Base-by-base conservation (phyloP, 768 basidiomycete species). In the Botryobasidium botryosum region DNA sequence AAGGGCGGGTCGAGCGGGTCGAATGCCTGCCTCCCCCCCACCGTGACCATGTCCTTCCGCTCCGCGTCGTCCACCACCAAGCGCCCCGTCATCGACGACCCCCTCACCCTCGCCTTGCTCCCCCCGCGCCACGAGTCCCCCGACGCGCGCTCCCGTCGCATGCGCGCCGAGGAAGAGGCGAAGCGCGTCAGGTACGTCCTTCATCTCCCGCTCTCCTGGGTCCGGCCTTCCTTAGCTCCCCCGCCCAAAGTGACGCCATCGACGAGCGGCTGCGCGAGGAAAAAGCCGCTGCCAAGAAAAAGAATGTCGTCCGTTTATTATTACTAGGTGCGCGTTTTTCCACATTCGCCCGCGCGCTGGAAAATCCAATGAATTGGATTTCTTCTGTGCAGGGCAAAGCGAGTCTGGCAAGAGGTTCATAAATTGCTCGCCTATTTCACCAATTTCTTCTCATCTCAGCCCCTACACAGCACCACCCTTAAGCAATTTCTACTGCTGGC, bases 121-220 rank as follows among this genome's bases (percentile, higher is more conserved):
- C 72, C 71, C 0, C 1, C 72, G 3, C 56, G 60, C 2, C 66
- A 74, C 54, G 83, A 85, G 53, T 71, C 77, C 0, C 62, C 66
- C 1, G 69, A 71, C 21, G 68, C 75, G 49, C 70, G 70, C 33
- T 63, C 64, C 29, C 59, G 60, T 15, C 68, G 83, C 27, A 72
- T 80, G 53, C 61, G 58, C 13, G 37, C 23, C 12, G 37, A 39
- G 23, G 37, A 39, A 21, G 13, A 21, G 24, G 37, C 37, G 37
- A 39, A 21, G 13, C 13, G 37, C 10, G 37, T 12, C 10, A 39
- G 21, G 37, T 12, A 20, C 37, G 37, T 39, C 37, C 24, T 39
- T 12, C 12, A 13, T 12, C 12, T 12, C 37, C 12, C 37, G 37
- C 20, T 24, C 12, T 13, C 37, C 12, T 12, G 24, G 37, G 37